Evolutionary conservation across 1,284 basidiomycete genomes (phyloP).

Genomic region (Thelephora terrestris): DNA sequence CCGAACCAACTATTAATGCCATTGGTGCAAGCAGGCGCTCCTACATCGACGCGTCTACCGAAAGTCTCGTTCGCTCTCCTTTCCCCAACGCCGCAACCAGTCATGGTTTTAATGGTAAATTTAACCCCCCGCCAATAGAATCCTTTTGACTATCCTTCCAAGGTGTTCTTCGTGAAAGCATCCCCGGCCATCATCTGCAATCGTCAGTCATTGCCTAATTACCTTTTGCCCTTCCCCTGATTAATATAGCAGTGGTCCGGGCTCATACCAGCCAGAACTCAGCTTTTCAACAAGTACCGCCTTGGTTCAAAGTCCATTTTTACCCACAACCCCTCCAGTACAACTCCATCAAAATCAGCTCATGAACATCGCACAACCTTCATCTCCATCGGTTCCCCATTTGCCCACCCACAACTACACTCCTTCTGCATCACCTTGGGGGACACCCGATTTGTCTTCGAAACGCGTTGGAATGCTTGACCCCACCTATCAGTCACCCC

Average conservation of each 20-base stretch:
- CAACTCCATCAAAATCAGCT: too few relatives aligned
- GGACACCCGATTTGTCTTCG: slow-evolving; percentile 20
- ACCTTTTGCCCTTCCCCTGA: too few relatives aligned
- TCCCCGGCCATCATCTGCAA: too few relatives aligned
- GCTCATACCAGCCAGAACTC: too few relatives aligned
- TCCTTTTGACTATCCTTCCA: too few relatives aligned
- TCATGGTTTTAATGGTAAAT: slow-evolving; percentile 30
- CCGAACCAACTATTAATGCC: slow-evolving; percentile 50
- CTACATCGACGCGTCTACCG: slow-evolving; percentile 25
- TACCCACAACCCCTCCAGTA: too few relatives aligned
- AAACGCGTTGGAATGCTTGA: slow-evolving; percentile 37
- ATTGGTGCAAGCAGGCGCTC: slow-evolving; percentile 32
- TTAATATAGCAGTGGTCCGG: too few relatives aligned
- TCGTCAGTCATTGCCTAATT: too few relatives aligned
- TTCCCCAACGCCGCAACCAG: slow-evolving; percentile 15
- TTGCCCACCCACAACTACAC: slow-evolving; percentile 6
- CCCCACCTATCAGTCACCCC: slow-evolving; percentile 11
- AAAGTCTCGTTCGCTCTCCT: slow-evolving; percentile 14
- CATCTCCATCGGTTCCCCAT: background rate
- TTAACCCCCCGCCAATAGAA: slow-evolving; percentile 7
- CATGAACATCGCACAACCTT: background rate
- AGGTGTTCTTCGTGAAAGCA: too few relatives aligned
- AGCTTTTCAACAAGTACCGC: too few relatives aligned
- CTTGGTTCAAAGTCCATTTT: too few relatives aligned
- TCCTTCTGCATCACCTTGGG: slow-evolving; percentile 24